Evolutionary conservation across 352 stramenopile species (phyloP), one percentile per base, ranked within the genome.

Genomic region (Thalassiosira oceanica): DNA sequence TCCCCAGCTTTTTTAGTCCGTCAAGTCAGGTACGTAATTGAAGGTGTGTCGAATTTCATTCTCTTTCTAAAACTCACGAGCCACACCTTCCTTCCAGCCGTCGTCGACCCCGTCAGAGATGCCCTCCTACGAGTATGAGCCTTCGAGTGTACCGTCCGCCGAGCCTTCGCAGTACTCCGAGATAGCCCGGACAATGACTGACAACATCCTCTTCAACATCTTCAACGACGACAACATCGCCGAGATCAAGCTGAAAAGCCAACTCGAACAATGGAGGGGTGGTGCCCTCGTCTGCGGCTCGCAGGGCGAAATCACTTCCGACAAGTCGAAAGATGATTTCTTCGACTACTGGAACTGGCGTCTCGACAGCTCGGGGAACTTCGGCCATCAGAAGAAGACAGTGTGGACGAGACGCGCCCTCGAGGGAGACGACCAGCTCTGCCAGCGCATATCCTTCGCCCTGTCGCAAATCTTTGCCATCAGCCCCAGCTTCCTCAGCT

Each of bases 371-470:
- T 54, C 15, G 10, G 21, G 18, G 1, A 11, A n/a, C n/a, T 37
- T 64, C n/a, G 41, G 42, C 16, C 55, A 68, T 21, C 67, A 78
- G 50, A 74, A 75, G 49, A 67, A 74, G 29, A 75, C 57, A 2
- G 69, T 80, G 11, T 80, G 56, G 57, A 71, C 57, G 21, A 68
- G 55, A 10, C 29, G 85, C 60, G 71, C 65, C 27, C 18, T 86
- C 20, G 24, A 36, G 16, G 74, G 51, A 13, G 43, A 54, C 13
- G 78, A 86, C 56, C 78, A 86, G 53, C 65, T 86, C 5, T 52
- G 67, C 18, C 78, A 86, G 53, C 42, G 74, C n/a, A 68, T 78
- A 2, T 68, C 78, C 2, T 86, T 63, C 29, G 78, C 74, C 0
- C 52, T 86, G 11, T 63, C 57, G 50, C 74, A 84, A 26, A 84